Evolutionary conservation across 345 rosid genomes (phyloP).

Genomic region (Firmiana major): DNA sequence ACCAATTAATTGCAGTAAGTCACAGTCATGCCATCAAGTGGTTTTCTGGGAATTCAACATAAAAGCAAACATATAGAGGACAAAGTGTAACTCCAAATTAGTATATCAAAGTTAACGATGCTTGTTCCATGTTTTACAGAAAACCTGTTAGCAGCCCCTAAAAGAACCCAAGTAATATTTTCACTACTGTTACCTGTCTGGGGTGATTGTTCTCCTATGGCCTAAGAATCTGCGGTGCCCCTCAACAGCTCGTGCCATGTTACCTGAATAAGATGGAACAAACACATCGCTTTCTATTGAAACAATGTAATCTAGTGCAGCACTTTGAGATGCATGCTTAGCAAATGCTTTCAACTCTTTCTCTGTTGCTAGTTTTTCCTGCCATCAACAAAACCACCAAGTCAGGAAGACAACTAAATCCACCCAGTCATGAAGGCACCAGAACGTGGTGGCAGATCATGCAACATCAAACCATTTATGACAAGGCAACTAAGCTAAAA

Average conservation of each 20-base stretch:
- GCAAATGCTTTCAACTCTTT: constrained; percentile 59
- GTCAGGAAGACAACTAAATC: too few species aligned
- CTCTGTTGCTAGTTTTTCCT: constrained; percentile 67
- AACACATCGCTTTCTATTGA: constrained; percentile 86
- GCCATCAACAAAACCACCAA: constrained; percentile 19
- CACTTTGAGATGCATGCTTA: constrained; percentile 73
- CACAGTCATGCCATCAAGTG: background rate
- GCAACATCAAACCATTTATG: constrained; percentile 7
- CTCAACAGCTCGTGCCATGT: constrained; percentile 97
- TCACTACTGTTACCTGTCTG: constrained; percentile 56
- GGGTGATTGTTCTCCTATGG: constrained; percentile 75
- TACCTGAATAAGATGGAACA: constrained; percentile 84
- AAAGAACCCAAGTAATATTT: background rate
- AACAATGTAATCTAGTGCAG: constrained; percentile 92
- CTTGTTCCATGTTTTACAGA: background rate
- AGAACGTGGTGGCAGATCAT: background rate
- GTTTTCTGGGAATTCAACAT: background rate
- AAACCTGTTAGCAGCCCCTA: background rate
- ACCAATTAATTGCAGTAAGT: background rate
- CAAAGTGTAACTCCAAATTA: background rate
- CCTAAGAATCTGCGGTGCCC: constrained; percentile 96
- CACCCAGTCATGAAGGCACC: background rate
- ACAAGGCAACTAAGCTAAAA: background rate
- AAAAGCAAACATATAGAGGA: constrained; percentile 1
- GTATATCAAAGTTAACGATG: background rate